Conservation (phyloP, 495 filamentous ascomycete genomes). For the Penicillium alfredii region DNA sequence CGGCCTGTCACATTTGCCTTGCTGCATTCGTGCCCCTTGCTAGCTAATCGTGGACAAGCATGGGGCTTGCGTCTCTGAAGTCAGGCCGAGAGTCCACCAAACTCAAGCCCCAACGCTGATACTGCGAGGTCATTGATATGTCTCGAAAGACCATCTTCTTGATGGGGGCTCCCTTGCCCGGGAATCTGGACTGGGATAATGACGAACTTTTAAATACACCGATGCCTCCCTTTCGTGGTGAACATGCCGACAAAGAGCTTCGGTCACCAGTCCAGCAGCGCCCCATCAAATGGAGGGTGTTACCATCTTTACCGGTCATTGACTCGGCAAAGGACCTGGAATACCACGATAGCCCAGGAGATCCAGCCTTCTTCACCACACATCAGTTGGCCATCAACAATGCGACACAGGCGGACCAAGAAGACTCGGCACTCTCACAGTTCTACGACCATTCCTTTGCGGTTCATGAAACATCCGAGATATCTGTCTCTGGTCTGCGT, state of each 20-base stretch:
- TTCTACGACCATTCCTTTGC: constrained; percentile 73
- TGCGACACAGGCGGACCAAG: constrained; percentile 7
- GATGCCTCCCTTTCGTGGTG: constrained; percentile 42
- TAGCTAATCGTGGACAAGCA: too few species aligned
- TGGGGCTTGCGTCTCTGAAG: too few species aligned
- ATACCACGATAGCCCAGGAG: constrained; percentile 15
- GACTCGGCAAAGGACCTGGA: constrained; percentile 4
- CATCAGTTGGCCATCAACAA: constrained; percentile 28
- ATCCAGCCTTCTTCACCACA: constrained; percentile 47
- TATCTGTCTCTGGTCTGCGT: constrained; percentile 16
- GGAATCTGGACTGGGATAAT: constrained; percentile 51
- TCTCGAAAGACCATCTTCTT: constrained; percentile 49
- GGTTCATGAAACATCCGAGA: constrained; percentile 47
- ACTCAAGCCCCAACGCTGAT: too few species aligned
- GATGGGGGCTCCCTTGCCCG: constrained; percentile 54
- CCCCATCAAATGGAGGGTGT: constrained; percentile 38
- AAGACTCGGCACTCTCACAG: constrained; percentile 45
- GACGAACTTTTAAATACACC: constrained; percentile 42
- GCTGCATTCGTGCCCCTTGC: too few species aligned
- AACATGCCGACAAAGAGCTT: constrained; percentile 6
- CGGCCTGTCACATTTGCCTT: background rate
- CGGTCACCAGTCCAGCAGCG: constrained; percentile 2
- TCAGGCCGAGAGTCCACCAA: too few species aligned
- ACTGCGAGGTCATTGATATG: too few species aligned
- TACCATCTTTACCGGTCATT: constrained; percentile 16